A percentile compares a stretch with the other conserved stretches of the same genome.
Evolutionary conservation across 2,329 filamentous ascomycete genomes (phyloP).

Genomic region (Arthroderma sp.): DNA sequence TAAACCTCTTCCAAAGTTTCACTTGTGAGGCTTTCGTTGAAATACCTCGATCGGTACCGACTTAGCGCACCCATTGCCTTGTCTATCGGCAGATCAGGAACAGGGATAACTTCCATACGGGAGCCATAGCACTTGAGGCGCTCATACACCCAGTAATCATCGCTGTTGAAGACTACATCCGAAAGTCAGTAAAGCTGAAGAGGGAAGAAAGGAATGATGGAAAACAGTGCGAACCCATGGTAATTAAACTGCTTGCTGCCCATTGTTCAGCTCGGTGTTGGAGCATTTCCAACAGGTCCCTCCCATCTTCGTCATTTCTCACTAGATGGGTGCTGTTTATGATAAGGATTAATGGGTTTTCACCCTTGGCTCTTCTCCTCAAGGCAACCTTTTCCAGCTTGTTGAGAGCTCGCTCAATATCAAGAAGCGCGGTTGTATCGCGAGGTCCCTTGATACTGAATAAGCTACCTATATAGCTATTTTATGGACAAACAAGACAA

Average conservation of each 20-base stretch:
- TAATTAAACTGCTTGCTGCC: conserved; percentile 83
- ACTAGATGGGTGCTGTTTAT: conserved; percentile 90
- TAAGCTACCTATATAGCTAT: conserved; percentile 63
- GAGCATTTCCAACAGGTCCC: conserved; percentile 81
- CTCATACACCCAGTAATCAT: conserved; percentile 98
- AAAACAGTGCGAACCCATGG: conserved; percentile 35
- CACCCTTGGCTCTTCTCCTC: conserved; percentile 42
- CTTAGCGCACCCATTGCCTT: conserved; percentile 64
- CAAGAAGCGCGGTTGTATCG: conserved; percentile 80
- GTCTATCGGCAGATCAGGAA: conserved; percentile 67
- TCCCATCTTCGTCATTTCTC: conserved; percentile 82
- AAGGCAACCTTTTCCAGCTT: conserved; percentile 95
- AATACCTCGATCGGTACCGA: conserved; percentile 71
- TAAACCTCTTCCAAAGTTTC: conserved; percentile 64
- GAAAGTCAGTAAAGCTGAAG: no score
- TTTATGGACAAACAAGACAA: not conserved
- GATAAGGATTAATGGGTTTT: conserved; percentile 72
- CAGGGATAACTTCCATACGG: conserved; percentile 82
- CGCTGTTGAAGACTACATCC: conserved; percentile 71
- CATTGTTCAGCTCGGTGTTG: conserved; percentile 94
- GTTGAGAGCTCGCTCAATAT: conserved; percentile 94
- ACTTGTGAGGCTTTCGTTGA: conserved; percentile 42
- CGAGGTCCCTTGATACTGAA: conserved; percentile 89
- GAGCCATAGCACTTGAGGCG: conserved; percentile 83
- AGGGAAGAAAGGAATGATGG: no score